Evolutionary conservation across 495 filamentous ascomycete species (phyloP), one percentile per base, ranked within the genome.

Genomic region (Gamarada debralockiae): DNA sequence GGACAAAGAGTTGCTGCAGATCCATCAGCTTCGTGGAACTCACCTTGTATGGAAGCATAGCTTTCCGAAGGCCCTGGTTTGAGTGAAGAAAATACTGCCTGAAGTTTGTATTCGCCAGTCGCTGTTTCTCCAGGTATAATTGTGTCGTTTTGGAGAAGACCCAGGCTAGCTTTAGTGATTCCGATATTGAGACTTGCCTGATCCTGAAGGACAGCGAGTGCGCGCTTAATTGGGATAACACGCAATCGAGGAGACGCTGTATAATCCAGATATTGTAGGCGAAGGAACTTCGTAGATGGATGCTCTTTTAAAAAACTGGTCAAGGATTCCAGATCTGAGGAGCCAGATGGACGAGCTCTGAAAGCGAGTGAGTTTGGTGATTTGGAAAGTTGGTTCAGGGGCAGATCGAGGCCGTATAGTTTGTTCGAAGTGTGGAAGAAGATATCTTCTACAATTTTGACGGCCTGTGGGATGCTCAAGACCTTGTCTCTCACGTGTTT

Each of bases 251-350:
- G 60, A 2, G 76, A 82, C 12, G 79, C 80, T 6, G 87, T 92
- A 64, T 87, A 90, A 64, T 95, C 90, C 23, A 89, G 66, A 80
- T 85, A 95, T 67, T 89, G 84, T 46, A 93, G 74, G 50, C 86
- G 82, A 34, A 91, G 60, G 48, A 79, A 87, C 48, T 81, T 77
- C 33, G 72, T 61, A 0, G 64, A 55, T 3, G 60, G 53, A 55
- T 78, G 59, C 34, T 67, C 41, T 6, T 63, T 48, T 4, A 76
- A 57, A 54, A 74, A 72, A 1, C 20, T 20, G 14, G 24, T 52
- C 18, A 63, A 31, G 3, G 37, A 25, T 15, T 54, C 14, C 1
- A 51, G 18, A 48, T 63, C 49, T 14, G 52, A 25, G 50, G 47
- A 25, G 45, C 37, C 22, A 17, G 34, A 22, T 22, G 44, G 15